Base-by-base conservation (phyloP, 257 asterid species). In the Leonotis leonurus region DNA sequence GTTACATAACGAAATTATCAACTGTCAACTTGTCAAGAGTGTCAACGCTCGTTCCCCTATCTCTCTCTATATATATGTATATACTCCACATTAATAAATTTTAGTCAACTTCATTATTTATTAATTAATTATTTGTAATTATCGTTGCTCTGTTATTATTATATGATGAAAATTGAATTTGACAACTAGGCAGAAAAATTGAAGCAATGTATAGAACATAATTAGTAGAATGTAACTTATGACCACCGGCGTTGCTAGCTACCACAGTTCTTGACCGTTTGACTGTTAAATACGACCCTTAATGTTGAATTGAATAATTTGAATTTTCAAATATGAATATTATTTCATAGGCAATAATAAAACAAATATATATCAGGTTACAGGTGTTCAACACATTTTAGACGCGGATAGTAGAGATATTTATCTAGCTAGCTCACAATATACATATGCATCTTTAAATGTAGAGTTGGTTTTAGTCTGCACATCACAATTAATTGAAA, bases 1-100 rank as follows among this genome's bases (percentile, higher is more conserved):
- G 76, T 73, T 69, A 50, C 74, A 54, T 27, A 73, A 57, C 22
- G 62, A 69, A 77, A 71, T 72, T 72, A 81, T 78, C 84, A 78
- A 78, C 76, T 71, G 55, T 72, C 65, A 71, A 78, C 75, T 74
- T 71, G 55, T 72, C 65, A 71, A 68, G 50, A 53, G 57, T 9
- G 72, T 62, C 81, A 71, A 71, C 71, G 36, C 57, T 61, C 66
- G n/a, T n/a, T n/a, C n/a, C n/a, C n/a, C n/a, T n/a, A n/a, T n/a
- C n/a, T n/a, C n/a, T n/a, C n/a, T n/a, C n/a, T n/a, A n/a, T n/a
- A n/a, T n/a, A n/a, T n/a, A n/a, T n/a, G n/a, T 43, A 62, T 43
- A 21, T 37, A 56, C 58, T 40, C 40, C 16, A 56, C 16, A n/a
- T 40, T 13, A 14, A 14, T 26, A 22, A 30, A 6, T 37, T 26